Percentiles rank a stretch among this genome's conserved stretches.
Evolutionary conservation across 2,329 filamentous ascomycete genomes (phyloP).

Genomic region (Fusarium beomiforme): DNA sequence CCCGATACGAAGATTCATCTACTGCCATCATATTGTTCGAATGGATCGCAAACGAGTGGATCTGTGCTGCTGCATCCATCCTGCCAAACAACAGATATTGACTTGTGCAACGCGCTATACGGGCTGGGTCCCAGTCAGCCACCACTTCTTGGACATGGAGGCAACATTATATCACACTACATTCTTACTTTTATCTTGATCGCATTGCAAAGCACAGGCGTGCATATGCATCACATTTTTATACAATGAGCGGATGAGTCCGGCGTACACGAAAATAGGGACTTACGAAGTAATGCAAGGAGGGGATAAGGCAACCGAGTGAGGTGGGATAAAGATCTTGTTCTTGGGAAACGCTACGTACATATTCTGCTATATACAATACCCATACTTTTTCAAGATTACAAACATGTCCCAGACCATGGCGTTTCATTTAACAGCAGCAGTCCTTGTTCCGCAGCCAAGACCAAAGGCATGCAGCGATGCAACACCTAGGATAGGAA

Average conservation of each 20-base stretch:
- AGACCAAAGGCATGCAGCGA: neutral
- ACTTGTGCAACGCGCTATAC: neutral
- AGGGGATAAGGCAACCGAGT: slow-evolving; percentile 4
- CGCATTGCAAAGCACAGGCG: slow-evolving; percentile 3
- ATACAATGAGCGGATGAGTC: slow-evolving; percentile 13
- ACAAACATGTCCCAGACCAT: neutral
- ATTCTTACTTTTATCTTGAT: slow-evolving; percentile 7
- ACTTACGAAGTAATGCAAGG: slow-evolving; percentile 36
- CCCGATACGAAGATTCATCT: slow-evolving; percentile 1
- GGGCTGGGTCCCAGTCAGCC: neutral
- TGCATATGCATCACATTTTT: slow-evolving; percentile 11
- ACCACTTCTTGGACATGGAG: neutral
- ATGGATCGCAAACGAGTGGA: slow-evolving; percentile 2
- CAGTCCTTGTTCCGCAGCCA: neutral
- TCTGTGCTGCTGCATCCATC: neutral
- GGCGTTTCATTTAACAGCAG: neutral
- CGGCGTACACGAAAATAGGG: slow-evolving; percentile 28
- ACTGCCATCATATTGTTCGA: neutral
- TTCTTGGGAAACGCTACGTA: slow-evolving; percentile 16
- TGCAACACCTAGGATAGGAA: neutral
- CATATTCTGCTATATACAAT: slow-evolving; percentile 35
- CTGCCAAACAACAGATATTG: neutral
- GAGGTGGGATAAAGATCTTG: slow-evolving; percentile 14
- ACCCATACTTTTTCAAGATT: slow-evolving; percentile 35
- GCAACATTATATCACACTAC: slow-evolving; percentile 15